Evolutionary conservation across 2,329 filamentous ascomycete species (phyloP), one percentile per base, ranked within the genome.

Genomic region (Cytospora chrysosperma): DNA sequence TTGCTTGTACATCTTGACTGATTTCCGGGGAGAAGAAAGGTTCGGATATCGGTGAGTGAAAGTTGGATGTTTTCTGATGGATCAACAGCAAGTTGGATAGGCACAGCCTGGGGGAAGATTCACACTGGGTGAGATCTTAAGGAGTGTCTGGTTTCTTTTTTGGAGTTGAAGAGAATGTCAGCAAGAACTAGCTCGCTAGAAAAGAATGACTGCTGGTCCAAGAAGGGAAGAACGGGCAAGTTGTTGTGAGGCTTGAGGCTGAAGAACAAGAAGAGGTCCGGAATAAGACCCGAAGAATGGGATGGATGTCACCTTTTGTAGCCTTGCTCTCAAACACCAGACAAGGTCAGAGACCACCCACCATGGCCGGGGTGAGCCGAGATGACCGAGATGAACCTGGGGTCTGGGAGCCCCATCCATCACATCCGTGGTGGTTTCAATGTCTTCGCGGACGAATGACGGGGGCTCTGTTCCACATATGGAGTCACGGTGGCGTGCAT

Each of bases 1-100:
- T 55, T 60, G 56, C 61, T 64, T 64, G 53, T 66, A 67, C 67
- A 68, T 68, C 27, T 61, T 68, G 64, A 43, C 37, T 55, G 56
- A 34, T n/a, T 58, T 50, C 21, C 19, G 52, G 26, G n/a, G 30
- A n/a, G 7, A n/a, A 30, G 27, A 34, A 13, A 19, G 52, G 26
- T 12, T 55, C 50, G 12, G 19, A 28, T n/a, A 28, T 37, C 34
- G 17, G 26, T 19, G 13, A 19, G 34, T 37, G 34, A 30, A 55
- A 28, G 30, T 32, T 15, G 27, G 47, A 28, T 24, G 28, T 26
- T 55, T 58, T 30, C 4, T 30, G 28, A 9, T 59, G 55, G 56
- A 63, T 58, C 61, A 63, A 63, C 49, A 47, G 54, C 51, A 61
- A 61, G 50, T 60, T 26, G 40, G 37, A 17, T 52, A 66, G 64